Conservation (phyloP, 2,329 filamentous ascomycete species). For the Pestalotiopsis sp. region DNA sequence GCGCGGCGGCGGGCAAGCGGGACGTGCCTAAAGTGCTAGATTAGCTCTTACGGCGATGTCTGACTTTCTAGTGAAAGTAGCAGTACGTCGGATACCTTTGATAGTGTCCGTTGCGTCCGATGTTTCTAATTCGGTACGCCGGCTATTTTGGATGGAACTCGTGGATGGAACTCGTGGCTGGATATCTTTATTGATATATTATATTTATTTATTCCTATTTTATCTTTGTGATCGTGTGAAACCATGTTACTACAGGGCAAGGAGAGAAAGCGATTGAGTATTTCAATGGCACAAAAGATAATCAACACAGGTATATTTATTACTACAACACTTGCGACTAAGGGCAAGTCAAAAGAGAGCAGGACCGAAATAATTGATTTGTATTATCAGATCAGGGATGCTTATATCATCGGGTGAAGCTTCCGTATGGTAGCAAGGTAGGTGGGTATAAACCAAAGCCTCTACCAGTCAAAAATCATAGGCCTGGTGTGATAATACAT, state of each 20-base stretch:
- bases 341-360: too few species aligned
- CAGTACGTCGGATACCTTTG: not conserved
- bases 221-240: not conserved
- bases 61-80: not conserved
- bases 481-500: too few species aligned
- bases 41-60: not conserved
- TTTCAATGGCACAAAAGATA: too few species aligned
- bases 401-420: too few species aligned
- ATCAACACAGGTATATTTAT: too few species aligned
- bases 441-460: too few species aligned
- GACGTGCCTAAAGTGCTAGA: not conserved
- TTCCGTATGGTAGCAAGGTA: too few species aligned
- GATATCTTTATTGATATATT: not conserved
- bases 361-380: not conserved
- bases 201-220: not conserved
- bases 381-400: not conserved
- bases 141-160: not conserved
- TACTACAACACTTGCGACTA: too few species aligned
- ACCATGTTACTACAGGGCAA: not conserved
- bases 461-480: too few species aligned
- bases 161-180: not conserved
- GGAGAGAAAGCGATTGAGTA: too few species aligned
- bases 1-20: not conserved
- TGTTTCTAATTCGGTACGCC: not conserved
- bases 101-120: not conserved